Evolutionary conservation across 2,329 filamentous ascomycete genomes (phyloP).

Genomic region (Furcasterigmium sp.): DNA sequence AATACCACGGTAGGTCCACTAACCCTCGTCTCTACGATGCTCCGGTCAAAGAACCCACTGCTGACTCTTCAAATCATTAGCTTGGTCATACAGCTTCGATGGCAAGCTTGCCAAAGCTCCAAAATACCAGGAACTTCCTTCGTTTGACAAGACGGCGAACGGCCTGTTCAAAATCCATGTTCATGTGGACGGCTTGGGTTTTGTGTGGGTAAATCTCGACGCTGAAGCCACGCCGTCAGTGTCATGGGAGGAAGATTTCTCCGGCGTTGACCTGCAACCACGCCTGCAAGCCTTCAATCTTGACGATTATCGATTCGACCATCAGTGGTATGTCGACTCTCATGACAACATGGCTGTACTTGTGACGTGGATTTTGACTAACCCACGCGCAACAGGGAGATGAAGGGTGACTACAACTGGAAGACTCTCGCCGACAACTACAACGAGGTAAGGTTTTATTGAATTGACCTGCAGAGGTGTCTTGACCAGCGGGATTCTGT

Average conservation of each 20-base stretch:
- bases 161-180: constrained; percentile 40
- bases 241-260: constrained; percentile 35
- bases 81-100: constrained; percentile 38
- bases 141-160: constrained; percentile 34
- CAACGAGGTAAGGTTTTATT: constrained; percentile 35
- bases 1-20: background rate
- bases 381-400: too few species aligned
- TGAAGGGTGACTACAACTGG: constrained; percentile 30
- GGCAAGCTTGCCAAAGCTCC: constrained; percentile 40
- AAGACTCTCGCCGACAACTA: constrained; percentile 39
- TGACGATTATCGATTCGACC: constrained; percentile 18
- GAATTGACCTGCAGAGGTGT: too few species aligned
- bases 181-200: constrained; percentile 36
- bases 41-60: background rate
- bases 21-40: background rate
- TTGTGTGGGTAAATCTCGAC: constrained; percentile 46
- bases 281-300: constrained; percentile 15
- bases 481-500: too few species aligned
- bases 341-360: too few species aligned
- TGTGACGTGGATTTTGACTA: too few species aligned
- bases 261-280: constrained; percentile 13
- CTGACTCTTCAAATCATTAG: constrained; percentile 11
- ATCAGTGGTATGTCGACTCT: too few species aligned
- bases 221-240: constrained; percentile 24
- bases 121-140: constrained; percentile 29